A percentile compares a stretch with the other conserved stretches of the same genome.
Evolutionary conservation across 345 rosid species (phyloP).

Genomic region (Rhodomyrtus tomentosa): DNA sequence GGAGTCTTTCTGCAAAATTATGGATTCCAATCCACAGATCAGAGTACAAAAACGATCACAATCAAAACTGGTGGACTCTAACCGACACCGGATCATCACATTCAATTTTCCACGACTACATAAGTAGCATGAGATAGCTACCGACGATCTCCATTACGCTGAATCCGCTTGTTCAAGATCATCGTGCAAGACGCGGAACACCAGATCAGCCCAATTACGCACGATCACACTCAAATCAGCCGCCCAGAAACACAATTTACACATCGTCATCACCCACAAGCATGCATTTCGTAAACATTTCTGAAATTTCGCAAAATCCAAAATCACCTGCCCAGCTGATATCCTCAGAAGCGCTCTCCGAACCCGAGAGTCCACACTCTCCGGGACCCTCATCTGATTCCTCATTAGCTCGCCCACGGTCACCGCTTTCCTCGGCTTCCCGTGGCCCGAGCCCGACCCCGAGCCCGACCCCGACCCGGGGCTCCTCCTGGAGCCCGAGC

Average conservation of each 20-base stretch:
- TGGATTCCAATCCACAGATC: neutral
- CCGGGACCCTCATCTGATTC: slow-evolving; percentile 78
- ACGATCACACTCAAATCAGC: neutral
- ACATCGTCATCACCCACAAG: neutral
- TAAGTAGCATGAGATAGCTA: neutral
- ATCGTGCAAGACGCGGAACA: neutral
- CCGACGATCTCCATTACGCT: neutral
- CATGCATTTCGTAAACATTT: neutral
- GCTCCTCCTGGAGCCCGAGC: slow-evolving; percentile 53
- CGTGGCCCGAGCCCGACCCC: slow-evolving; percentile 37
- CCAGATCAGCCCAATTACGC: slow-evolving; percentile 10
- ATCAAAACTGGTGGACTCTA: neutral
- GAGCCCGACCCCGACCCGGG: slow-evolving; percentile 35
- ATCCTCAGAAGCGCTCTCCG: slow-evolving; percentile 81
- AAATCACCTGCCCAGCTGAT: slow-evolving; percentile 76
- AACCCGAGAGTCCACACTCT: slow-evolving; percentile 71
- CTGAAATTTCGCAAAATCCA: neutral
- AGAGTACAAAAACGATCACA: neutral
- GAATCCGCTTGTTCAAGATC: neutral
- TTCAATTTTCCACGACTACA: neutral
- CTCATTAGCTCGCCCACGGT: slow-evolving; percentile 93
- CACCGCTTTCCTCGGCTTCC: slow-evolving; percentile 45
- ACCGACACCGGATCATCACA: neutral
- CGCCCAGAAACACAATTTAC: neutral
- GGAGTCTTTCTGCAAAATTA: neutral